Evolutionary conservation across 2,329 filamentous ascomycete genomes (phyloP).

Genomic region (Cadophora sp.): DNA sequence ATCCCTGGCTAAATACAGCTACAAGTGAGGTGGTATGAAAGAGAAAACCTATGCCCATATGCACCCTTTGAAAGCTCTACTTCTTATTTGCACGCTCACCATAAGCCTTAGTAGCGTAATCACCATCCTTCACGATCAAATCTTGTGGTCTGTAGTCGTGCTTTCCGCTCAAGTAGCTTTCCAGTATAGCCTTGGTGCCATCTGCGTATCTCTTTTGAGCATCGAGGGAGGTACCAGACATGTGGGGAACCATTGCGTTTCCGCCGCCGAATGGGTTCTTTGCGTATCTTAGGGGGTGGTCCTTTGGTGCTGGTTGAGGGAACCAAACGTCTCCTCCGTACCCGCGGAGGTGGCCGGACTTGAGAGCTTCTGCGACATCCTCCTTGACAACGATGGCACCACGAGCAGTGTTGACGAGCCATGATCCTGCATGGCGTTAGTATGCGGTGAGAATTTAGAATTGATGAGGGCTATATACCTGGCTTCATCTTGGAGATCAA

Average conservation of each 20-base stretch:
- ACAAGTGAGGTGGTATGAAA: constrained; percentile 9
- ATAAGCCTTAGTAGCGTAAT: constrained; percentile 85
- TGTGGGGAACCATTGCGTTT: constrained; percentile 98
- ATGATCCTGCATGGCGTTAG: constrained; percentile 70
- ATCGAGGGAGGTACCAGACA: constrained; percentile 98
- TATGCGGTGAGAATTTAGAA: background rate
- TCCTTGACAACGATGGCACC: constrained; percentile 99
- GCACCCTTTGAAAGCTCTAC: background rate
- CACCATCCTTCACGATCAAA: constrained; percentile 86
- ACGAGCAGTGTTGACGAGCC: constrained; percentile 98
- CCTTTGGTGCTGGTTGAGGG: constrained; percentile 93
- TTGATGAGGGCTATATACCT: constrained; percentile 50
- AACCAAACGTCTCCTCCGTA: constrained; percentile 89
- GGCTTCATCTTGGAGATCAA: constrained; percentile 99
- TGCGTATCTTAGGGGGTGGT: constrained; percentile 91
- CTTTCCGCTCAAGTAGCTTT: constrained; percentile 87
- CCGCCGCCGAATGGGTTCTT: constrained; percentile 96
- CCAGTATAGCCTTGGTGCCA: constrained; percentile 87
- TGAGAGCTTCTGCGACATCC: constrained; percentile 93
- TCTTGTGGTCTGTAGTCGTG: constrained; percentile 90
- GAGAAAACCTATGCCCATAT: background rate
- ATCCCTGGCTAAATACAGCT: constrained; percentile 11
- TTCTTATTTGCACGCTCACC: constrained; percentile 39
- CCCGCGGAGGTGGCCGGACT: constrained; percentile 87
- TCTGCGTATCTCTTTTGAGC: constrained; percentile 92